Base-by-base conservation (phyloP, 169 alveolate genomes). In the Plasmodium cynomolgi region DNA sequence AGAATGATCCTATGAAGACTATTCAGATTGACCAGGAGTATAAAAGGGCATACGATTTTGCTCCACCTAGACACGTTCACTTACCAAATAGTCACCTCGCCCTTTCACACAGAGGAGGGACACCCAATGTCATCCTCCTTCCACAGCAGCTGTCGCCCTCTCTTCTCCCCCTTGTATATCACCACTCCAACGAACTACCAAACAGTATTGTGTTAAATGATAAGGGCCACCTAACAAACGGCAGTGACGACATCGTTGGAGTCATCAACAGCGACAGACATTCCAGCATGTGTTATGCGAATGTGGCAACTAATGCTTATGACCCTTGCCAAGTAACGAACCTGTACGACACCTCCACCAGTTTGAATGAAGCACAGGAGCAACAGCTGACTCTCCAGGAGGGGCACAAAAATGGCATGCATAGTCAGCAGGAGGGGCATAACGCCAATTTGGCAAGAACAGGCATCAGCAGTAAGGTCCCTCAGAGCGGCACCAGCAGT, bases 311-410 rank as follows among this genome's bases (percentile, higher is more conserved):
- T 29, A 84, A 72, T 71, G 29, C 74, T 15, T 15, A 84, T 37
- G 81, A 84, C 47, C 23, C 9, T 2, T 71, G 56, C 26, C 75
- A 84, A 84, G 83, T 71, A 15, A 84, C 41, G n/a, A 15, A 50
- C 29, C 39, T 84, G 77, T 84, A 84, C 23, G 92, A 72, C 26
- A 37, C 34, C 0, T 7, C 41, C n/a, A 50, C 17, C 50, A 44
- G 77, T 73, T 68, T 7, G 44, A 20, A 5, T 39, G 83, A 50
- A 2, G 37, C 56, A 23, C 56, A 39, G 20, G 41, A 54, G 11
- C 33, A 50, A n/a, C 68, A 81, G 31, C 37, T 34, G n/a, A 81
- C 54, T 50, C 50, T 47, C 54, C 54, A 44, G 39, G 33, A 81
- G 37, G 34, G 37, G 15, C 56, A 81, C 11, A 39, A n/a, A 20